phyloP scores from a whole-genome alignment of 306 rosid genomes.

The Trichosanthes truncata region DNA sequence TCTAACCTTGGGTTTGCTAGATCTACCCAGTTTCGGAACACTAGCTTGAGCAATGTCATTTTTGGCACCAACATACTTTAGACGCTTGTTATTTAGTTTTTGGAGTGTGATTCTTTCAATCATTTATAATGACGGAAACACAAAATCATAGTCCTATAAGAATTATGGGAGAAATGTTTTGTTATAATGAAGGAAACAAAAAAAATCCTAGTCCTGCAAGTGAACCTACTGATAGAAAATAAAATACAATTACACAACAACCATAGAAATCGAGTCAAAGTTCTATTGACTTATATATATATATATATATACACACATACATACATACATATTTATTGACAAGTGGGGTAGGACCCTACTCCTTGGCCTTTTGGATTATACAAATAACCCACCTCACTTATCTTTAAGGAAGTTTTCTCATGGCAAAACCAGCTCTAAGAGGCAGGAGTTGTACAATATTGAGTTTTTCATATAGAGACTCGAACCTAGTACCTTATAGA shows the following conservation, averaged over 20 bases:
- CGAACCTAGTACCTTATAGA: too few relatives aligned
- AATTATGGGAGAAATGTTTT: too few relatives aligned
- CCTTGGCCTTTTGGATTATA: neutral
- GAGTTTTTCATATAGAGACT: too few relatives aligned
- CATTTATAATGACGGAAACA: neutral
- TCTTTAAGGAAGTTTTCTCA: too few relatives aligned
- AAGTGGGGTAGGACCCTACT: neutral
- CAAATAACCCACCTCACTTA: neutral
- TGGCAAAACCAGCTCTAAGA: too few relatives aligned
- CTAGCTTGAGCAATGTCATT: neutral
- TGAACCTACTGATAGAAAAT: neutral
- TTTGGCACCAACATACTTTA: neutral
- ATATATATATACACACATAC: too few relatives aligned
- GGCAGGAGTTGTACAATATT: too few relatives aligned
- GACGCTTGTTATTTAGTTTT: neutral
- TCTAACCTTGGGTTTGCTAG: neutral
- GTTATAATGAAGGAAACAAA: too few relatives aligned
- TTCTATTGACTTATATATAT: neutral
- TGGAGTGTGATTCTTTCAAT: neutral
- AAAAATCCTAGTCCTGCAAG: too few relatives aligned
- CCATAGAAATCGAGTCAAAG: neutral
- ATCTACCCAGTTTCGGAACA: neutral
- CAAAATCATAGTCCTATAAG: neutral
- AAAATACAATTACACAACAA: neutral
- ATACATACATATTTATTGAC: too few relatives aligned